Base-by-base conservation (phyloP, 352 stramenopile species). In the Albugo laibachii region DNA sequence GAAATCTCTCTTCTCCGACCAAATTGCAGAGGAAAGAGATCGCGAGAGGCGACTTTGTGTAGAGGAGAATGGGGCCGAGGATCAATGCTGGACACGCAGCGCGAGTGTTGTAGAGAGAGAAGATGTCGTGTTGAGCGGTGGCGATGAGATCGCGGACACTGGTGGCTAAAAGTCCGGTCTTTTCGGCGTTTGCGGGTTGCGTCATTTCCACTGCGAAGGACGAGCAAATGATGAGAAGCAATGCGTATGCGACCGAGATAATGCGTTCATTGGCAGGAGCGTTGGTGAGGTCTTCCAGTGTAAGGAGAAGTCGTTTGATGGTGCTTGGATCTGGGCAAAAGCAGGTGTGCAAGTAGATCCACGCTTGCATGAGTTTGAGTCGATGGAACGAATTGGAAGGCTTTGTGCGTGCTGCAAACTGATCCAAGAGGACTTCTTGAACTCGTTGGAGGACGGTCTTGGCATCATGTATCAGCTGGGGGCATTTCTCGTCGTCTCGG, bases 31-130 rank as follows among this genome's bases (percentile, higher is more conserved):
- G 56, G 27, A 79, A 76, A 15, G 70, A 59, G 18, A 80, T 53
- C 15, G 80, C 52, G 1, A 63, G 61, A 4, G 70, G 64, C 8
- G 64, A 73, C 48, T 80, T 80, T 13, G 70, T 83, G 55, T 80
- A 83, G 41, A 83, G 66, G 14, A 80, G 52, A 36, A 83, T 69
- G 0, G 70, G 64, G 15, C 65, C 75, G 13, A 83, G 58, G 0
- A 83, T 62, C 11, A 83, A 71, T 11, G 80, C 58, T 38, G 70
- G 66, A 15, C 70, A 66, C 14, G 62, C 60, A 0, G 55, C 53
- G 46, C 68, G 64, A 38, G 60, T 53, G 49, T 59, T 69, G 55
- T 80, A 83, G 13, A 80, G 45, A 19, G 66, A 59, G 21, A 65
- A 62, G 6, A 80, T 50, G 16, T 61, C 63, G 59, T 83, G 68